Conservation (phyloP, 768 basidiomycete genomes). For the Sarcodon sp. region DNA sequence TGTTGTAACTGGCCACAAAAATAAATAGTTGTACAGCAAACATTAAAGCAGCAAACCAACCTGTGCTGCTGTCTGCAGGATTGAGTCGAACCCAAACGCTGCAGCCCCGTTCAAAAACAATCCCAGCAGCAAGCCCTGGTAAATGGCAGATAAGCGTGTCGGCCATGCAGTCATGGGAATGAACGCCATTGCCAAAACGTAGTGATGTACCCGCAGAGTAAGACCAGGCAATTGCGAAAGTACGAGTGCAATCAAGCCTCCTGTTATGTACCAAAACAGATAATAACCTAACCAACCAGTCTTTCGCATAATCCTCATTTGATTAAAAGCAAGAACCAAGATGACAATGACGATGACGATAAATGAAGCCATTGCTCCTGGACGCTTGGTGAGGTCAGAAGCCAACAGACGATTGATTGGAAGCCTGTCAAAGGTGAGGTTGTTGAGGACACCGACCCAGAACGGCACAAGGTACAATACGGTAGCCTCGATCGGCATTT, state of each 20-base stretch:
- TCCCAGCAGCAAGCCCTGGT: conserved; percentile 73
- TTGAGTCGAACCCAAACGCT: conserved; percentile 69
- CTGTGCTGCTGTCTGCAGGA: conserved; percentile 62
- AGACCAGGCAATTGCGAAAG: conserved; percentile 59
- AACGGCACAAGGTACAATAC: conserved; percentile 66
- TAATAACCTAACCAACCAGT: conserved; percentile 79
- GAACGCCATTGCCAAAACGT: conserved; percentile 62
- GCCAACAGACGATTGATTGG: conserved; percentile 69
- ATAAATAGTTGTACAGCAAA: neutral
- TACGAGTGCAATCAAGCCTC: conserved; percentile 53
- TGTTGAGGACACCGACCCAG: conserved; percentile 70
- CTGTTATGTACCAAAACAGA: conserved; percentile 56
- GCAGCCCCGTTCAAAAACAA: conserved; percentile 73
- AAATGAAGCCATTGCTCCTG: conserved; percentile 56
- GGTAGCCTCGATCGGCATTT: conserved; percentile 58
- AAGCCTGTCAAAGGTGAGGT: conserved; percentile 57
- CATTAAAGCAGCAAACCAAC: conserved; percentile 25
- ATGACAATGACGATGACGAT: conserved; percentile 57
- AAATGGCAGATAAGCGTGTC: conserved; percentile 65
- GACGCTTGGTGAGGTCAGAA: conserved; percentile 48
- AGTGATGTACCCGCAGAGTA: conserved; percentile 69
- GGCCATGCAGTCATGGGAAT: conserved; percentile 75
- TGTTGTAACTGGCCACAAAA: conserved; percentile 40
- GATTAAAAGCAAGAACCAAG: conserved; percentile 50
- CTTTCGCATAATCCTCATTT: conserved; percentile 71